Evolutionary conservation across 345 rosid species (phyloP), one percentile per base, ranked within the genome.

Genomic region (Chamaenerion angustifolium): DNA sequence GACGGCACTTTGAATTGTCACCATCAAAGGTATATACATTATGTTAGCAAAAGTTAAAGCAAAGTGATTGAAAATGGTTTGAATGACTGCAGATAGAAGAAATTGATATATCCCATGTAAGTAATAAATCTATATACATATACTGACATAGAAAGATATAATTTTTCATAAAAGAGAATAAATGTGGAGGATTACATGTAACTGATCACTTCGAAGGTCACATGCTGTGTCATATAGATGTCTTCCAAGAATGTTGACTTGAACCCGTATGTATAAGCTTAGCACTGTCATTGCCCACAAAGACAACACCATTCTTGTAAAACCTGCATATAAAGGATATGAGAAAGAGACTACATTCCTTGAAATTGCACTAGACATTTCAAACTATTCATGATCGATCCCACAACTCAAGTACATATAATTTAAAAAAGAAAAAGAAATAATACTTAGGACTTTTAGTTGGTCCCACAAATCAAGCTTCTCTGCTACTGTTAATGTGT

Each of bases 241-340:
- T 65, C 96, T 88, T 60, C 96, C 86, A 48, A 92, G 73, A 62
- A 92, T 82, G 72, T 92, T 92, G 72, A 88, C 95, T 75, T 84
- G 99, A 66, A 85, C 88, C 65, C 86, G 82, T 64, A 82, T 74
- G 71, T 88, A 92, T 64, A 92, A 76, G 70, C 77, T 79, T 49
- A 92, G 83, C 70, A 85, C 62, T 15, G 88, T 82, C 66, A 83
- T 80, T 8, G 95, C 74, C 96, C 96, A 92, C 27, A 92, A 61
- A 8, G 95, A 82, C 55, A 75, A 75, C 62, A 64, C 70, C 90
- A 88, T 60, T 71, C 75, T 85, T 4, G 98, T 82, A 60, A 92
- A 92, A 77, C 98, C 98, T 92, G 81, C 11, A 71, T 48, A 54
- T 51, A 13, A 53, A 54, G 16, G 17, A 41, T 23, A 60, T 4